Percentiles rank a stretch among this genome's conserved stretches.
phyloP scores from a whole-genome alignment of 2,329 filamentous ascomycete species.

The Xylariomycetidae sp. region DNA sequence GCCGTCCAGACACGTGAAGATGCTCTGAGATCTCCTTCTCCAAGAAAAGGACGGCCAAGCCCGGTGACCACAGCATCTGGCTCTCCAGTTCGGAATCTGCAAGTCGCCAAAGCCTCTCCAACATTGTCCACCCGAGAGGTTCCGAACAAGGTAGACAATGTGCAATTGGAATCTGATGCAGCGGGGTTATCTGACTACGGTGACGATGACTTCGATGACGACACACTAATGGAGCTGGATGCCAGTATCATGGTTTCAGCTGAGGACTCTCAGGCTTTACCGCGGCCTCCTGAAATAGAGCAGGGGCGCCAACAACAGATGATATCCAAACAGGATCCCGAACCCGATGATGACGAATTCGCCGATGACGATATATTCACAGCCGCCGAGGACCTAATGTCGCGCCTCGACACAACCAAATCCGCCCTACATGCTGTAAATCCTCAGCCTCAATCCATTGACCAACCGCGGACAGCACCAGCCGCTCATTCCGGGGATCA shows the following conservation, averaged over 20 bases:
- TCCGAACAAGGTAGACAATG: constrained; percentile 3
- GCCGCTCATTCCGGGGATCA: constrained; percentile 28
- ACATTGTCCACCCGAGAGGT: constrained; percentile 5
- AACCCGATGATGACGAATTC: constrained; percentile 52
- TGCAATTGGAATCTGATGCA: not conserved
- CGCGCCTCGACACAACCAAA: constrained; percentile 27
- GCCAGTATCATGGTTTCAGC: too few species aligned
- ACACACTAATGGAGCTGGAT: constrained; percentile 52
- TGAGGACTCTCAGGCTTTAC: too few species aligned
- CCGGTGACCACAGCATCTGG: constrained; percentile 10
- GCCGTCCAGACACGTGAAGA: constrained; percentile 26
- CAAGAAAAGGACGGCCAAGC: constrained; percentile 31
- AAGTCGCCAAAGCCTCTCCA: constrained; percentile 15
- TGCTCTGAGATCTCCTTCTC: constrained; percentile 38
- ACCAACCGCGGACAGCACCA: constrained; percentile 4
- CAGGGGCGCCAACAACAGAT: too few species aligned
- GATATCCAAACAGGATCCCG: too few species aligned
- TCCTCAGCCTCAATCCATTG: constrained; percentile 11
- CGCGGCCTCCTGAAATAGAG: too few species aligned
- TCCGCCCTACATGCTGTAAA: constrained; percentile 9
- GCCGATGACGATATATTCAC: constrained; percentile 60
- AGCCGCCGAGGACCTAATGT: constrained; percentile 39
- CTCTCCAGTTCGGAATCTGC: constrained; percentile 12
- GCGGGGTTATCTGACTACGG: constrained; percentile 45
- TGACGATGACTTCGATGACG: constrained; percentile 56